A percentile compares a stretch with the other conserved stretches of the same genome.
Conservation (phyloP, 441 rosid species). For the Syzygium syzygioides region DNA sequence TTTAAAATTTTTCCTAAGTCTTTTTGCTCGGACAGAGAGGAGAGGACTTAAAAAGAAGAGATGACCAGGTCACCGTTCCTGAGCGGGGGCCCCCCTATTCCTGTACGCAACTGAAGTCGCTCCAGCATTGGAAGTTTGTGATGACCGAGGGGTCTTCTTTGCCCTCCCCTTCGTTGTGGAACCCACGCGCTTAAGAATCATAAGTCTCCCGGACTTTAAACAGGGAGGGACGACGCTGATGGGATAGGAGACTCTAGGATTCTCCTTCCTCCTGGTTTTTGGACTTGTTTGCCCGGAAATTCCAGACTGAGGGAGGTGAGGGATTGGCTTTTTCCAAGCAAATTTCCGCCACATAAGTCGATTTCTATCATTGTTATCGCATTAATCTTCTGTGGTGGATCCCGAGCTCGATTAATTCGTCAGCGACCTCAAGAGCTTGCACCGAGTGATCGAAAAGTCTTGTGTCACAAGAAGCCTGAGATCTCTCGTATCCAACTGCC, state of each 20-base stretch:
- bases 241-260: not conserved
- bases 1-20: not conserved
- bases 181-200: slow-evolving; percentile 40
- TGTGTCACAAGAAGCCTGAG: not conserved
- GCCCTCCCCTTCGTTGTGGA: slow-evolving; percentile 4
- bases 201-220: slow-evolving; percentile 12
- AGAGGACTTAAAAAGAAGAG: not conserved
- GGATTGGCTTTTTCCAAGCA: not conserved
- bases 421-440: no score
- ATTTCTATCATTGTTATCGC: not conserved
- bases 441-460: not conserved
- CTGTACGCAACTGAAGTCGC: slow-evolving; percentile 5
- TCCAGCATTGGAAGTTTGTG: not conserved
- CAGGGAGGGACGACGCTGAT: not conserved
- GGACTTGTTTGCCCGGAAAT: slow-evolving; percentile 32
- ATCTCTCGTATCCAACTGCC: not conserved
- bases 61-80: not conserved
- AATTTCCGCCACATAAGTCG: not conserved
- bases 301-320: not conserved
- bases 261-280: not conserved
- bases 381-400: not conserved
- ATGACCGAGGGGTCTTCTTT: not conserved
- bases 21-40: not conserved
- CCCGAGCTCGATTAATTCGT: not conserved
- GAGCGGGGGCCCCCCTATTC: not conserved